Evolutionary conservation across 305 asterid genomes (phyloP).

Genomic region (Fraxinus dipetala): DNA sequence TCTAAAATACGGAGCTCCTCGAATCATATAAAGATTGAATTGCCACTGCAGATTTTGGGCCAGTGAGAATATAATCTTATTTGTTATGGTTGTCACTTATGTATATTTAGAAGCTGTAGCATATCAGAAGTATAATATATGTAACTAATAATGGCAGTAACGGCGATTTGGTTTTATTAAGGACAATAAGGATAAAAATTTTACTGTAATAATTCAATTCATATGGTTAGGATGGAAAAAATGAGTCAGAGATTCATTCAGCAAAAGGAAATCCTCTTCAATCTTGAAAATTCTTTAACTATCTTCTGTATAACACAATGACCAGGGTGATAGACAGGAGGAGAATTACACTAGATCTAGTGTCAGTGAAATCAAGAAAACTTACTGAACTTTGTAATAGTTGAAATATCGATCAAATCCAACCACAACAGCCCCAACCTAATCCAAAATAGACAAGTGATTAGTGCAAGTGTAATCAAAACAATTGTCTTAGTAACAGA

Average conservation of each 20-base stretch:
- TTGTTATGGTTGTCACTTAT: neutral
- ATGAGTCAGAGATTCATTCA: neutral
- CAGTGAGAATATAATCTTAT: neutral
- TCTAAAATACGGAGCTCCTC: neutral
- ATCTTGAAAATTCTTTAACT: neutral
- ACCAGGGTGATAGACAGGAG: neutral
- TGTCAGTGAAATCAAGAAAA: slow-evolving; percentile 22
- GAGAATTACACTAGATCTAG: neutral
- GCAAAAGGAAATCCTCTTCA: neutral
- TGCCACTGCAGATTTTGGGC: neutral
- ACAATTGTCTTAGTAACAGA: slow-evolving; percentile 4
- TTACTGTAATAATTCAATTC: neutral
- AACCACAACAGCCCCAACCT: slow-evolving; percentile 99
- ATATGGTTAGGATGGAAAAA: neutral
- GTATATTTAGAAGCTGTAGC: neutral
- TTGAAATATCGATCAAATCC: slow-evolving; percentile 98
- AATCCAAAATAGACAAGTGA: slow-evolving; percentile 22
- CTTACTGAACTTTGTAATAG: slow-evolving; percentile 95
- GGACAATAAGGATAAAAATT: neutral
- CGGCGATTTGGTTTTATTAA: neutral
- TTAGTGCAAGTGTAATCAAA: slow-evolving; percentile 11
- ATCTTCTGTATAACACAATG: neutral
- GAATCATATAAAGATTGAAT: neutral
- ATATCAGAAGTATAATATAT: neutral
- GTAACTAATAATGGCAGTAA: neutral